Evolutionary conservation across 2,329 filamentous ascomycete species (phyloP), one percentile per base, ranked within the genome.

Genomic region (Fusarium duplospermum): DNA sequence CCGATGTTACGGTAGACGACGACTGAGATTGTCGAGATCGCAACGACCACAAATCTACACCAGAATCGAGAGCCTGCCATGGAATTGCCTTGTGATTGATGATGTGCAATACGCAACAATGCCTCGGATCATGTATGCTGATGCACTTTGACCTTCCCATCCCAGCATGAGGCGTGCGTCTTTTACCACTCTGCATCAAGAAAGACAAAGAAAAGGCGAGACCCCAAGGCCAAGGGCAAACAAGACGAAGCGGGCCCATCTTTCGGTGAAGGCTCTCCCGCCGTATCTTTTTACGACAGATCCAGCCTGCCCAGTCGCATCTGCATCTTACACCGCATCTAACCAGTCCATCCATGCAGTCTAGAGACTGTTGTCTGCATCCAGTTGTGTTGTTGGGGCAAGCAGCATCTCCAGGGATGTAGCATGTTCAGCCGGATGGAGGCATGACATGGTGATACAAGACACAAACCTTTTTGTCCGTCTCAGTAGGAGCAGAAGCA

Each of bases 231-330:
- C 33, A 57, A 36, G 31, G 16, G 33, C 54, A 27, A 36, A 38
- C 54, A 36, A 18, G 31, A 38, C n/a, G 31, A 57, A 36, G 54
- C 54, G 54, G 54, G 33, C 33, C 68, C 58, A 74, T 74, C 69
- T 74, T 64, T 52, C 52, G 47, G 59, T 52, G 58, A 61, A 74
- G 59, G 59, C 35, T 45, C 63, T 61, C 67, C 47, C 60, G 69
- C 54, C 24, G 62, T 59, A 67, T 67, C 69, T 64, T 54, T 67
- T 67, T 61, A 61, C 54, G 64, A 50, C 35, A 71, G 60, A 71
- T 62, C 71, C 73, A 74, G 57, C 71, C 70, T 73, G 60, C 60
- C 72, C 57, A 69, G 42, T 38, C 52, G 54, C 66, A 62, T 70
- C 36, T 69, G 40, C 63, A 52, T 66, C 69, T 66, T 70, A 69